A percentile compares a stretch with the other conserved stretches of the same genome.
phyloP scores from a whole-genome alignment of 805 yeast genomes.

The Candida ortonii region DNA sequence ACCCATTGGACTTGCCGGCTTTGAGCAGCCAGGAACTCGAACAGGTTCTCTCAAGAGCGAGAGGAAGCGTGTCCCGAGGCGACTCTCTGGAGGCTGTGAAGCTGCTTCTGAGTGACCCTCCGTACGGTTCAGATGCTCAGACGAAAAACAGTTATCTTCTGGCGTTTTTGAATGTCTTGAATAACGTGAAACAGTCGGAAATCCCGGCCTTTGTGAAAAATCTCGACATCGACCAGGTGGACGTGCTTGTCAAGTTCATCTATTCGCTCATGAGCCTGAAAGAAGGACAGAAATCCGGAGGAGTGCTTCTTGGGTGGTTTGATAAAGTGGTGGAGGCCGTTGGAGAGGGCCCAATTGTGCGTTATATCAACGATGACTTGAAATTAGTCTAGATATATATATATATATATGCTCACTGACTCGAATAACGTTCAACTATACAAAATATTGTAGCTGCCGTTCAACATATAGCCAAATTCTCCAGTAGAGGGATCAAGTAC shows the following conservation, averaged over 20 bases:
- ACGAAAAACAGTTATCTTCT: slow-evolving; percentile 51
- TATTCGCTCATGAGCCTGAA: slow-evolving; percentile 80
- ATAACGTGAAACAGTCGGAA: slow-evolving; percentile 65
- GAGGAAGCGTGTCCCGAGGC: slow-evolving; percentile 67
- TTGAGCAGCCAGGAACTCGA: slow-evolving; percentile 54
- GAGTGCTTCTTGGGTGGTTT: slow-evolving; percentile 83
- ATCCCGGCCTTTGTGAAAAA: slow-evolving; percentile 57
- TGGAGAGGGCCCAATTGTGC: slow-evolving; percentile 86
- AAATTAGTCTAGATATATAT: slow-evolving; percentile 11
- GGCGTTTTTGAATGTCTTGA: slow-evolving; percentile 68
- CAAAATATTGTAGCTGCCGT: slow-evolving; percentile 7
- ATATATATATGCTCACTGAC: background rate
- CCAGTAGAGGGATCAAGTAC: slow-evolving; percentile 15
- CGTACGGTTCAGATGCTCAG: slow-evolving; percentile 70
- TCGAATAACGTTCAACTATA: background rate
- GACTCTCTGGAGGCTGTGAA: slow-evolving; percentile 65
- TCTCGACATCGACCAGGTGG: slow-evolving; percentile 65
- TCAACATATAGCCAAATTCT: slow-evolving; percentile 17
- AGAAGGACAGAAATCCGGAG: slow-evolving; percentile 83
- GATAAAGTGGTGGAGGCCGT: slow-evolving; percentile 81
- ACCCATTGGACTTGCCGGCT: slow-evolving; percentile 34
- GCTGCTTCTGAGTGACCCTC: slow-evolving; percentile 67
- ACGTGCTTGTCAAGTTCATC: slow-evolving; percentile 75
- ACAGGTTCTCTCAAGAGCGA: slow-evolving; percentile 52
- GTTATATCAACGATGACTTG: slow-evolving; percentile 70